Evolutionary conservation across 2,329 filamentous ascomycete species (phyloP).

Genomic region (Helotiales sp.): DNA sequence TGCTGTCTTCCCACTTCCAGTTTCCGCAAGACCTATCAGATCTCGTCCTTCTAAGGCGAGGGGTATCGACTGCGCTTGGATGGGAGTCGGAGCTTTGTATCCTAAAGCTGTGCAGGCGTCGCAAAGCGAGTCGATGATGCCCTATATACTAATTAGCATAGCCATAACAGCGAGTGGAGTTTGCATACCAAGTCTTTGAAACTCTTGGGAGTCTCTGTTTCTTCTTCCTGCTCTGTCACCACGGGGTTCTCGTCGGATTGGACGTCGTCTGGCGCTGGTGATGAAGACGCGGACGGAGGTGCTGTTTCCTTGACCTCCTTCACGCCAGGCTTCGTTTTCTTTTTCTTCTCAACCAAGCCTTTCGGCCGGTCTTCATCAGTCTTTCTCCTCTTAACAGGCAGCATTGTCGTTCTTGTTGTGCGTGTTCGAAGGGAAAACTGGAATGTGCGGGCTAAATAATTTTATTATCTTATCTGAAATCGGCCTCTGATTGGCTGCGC

Average conservation of each 20-base stretch:
- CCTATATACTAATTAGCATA: no score
- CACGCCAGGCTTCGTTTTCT: slow-evolving; percentile 14
- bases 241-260: slow-evolving; percentile 15
- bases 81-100: slow-evolving; percentile 85
- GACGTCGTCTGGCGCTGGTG: slow-evolving; percentile 18
- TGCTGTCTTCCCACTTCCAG: slow-evolving; percentile 92
- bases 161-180: no score
- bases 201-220: slow-evolving; percentile 37
- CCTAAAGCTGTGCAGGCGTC: slow-evolving; percentile 82
- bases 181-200: slow-evolving; percentile 48
- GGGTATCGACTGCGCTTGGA: slow-evolving; percentile 84
- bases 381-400: slow-evolving; percentile 36
- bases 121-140: slow-evolving; percentile 82
- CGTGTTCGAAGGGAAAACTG: neutral
- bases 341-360: slow-evolving; percentile 18
- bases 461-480: slow-evolving; percentile 36
- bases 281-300: slow-evolving; percentile 14
- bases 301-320: slow-evolving; percentile 10
- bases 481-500: slow-evolving; percentile 29
- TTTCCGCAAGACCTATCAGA: slow-evolving; percentile 92
- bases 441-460: slow-evolving; percentile 19
- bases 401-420: slow-evolving; percentile 22
- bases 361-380: slow-evolving; percentile 25
- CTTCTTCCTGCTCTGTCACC: slow-evolving; percentile 28
- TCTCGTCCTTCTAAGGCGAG: slow-evolving; percentile 77